These are phyloP conservation scores for Penicillium manginii DNA, from an alignment of 495 filamentous ascomycete genomes.

Conservation along the genomic window DNA sequence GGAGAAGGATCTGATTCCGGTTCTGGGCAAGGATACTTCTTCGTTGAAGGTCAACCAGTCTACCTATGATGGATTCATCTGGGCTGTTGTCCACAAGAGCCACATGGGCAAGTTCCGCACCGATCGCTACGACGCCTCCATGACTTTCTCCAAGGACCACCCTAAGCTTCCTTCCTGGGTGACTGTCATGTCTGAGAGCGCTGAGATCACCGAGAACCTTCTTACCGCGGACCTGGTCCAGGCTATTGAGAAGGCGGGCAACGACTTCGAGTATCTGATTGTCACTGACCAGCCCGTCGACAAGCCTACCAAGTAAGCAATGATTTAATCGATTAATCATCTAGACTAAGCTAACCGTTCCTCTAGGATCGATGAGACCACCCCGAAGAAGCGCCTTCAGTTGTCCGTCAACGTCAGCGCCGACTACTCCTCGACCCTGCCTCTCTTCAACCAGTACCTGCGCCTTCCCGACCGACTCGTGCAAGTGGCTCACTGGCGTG, in stretches of 20 bases:
- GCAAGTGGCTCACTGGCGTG: slow-evolving; percentile 77
- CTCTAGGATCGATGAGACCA: slow-evolving; percentile 79
- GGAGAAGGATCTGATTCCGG: slow-evolving; percentile 75
- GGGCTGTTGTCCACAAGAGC: slow-evolving; percentile 93
- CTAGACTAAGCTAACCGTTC: slow-evolving; percentile 14
- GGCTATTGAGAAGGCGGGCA: slow-evolving; percentile 78
- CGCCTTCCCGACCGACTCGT: slow-evolving; percentile 83
- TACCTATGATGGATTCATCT: slow-evolving; percentile 88
- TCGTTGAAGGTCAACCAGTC: slow-evolving; percentile 66
- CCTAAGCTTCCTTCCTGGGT: slow-evolving; percentile 88
- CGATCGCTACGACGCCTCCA: slow-evolving; percentile 90
- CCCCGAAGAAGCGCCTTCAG: slow-evolving; percentile 83
- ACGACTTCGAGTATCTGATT: slow-evolving; percentile 84
- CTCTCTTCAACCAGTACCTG: slow-evolving; percentile 81
- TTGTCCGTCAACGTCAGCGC: slow-evolving; percentile 68
- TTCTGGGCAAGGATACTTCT: slow-evolving; percentile 53
- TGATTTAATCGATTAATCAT: background rate
- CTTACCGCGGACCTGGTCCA: slow-evolving; percentile 83
- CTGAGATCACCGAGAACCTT: slow-evolving; percentile 88
- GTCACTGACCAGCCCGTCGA: slow-evolving; percentile 89
- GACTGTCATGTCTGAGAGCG: slow-evolving; percentile 94
- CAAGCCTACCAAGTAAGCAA: slow-evolving; percentile 79
- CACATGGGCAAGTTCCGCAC: slow-evolving; percentile 86
- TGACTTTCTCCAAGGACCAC: slow-evolving; percentile 91
- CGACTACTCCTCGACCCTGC: slow-evolving; percentile 67